Evolutionary conservation across 139 green algal species (phyloP).

Genomic region (Tetraselmis striata): DNA sequence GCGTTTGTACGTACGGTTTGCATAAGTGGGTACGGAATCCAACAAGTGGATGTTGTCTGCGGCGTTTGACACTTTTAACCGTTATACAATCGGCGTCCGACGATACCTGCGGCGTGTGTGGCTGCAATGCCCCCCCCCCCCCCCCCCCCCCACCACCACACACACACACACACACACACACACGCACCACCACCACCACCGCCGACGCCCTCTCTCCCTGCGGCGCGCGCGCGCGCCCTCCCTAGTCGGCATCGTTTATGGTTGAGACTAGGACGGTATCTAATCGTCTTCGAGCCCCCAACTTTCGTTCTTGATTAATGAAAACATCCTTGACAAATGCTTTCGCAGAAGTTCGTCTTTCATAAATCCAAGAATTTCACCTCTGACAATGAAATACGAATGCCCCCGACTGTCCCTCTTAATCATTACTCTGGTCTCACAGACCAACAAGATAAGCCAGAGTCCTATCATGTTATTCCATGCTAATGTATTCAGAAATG

Average conservation of each 20-base stretch:
- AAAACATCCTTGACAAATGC: conserved; percentile 99
- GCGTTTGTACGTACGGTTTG: too few species aligned
- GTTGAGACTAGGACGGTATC: conserved; percentile 99
- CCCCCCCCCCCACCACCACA: too few species aligned
- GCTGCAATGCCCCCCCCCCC: too few species aligned
- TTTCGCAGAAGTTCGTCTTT: conserved; percentile 99
- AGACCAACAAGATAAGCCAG: conserved; percentile 94
- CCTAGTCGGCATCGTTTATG: conserved; percentile 99
- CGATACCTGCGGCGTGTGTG: too few species aligned
- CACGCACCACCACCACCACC: too few species aligned
- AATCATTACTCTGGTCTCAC: conserved; percentile 99
- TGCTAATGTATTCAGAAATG: conserved; percentile 98
- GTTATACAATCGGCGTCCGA: too few species aligned
- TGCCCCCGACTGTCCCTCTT: conserved; percentile 99
- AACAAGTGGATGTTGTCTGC: too few species aligned
- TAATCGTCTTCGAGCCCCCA: conserved; percentile 99
- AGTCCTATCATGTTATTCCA: conserved; percentile 99
- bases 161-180: too few species aligned
- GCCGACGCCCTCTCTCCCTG: too few species aligned
- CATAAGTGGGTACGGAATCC: too few species aligned
- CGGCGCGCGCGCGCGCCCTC: too few species aligned
- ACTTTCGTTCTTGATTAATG: conserved; percentile 99
- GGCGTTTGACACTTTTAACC: too few species aligned
- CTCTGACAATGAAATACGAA: conserved; percentile 99
- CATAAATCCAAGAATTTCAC: conserved; percentile 99